phyloP scores from a whole-genome alignment of 192 early-diverging fungal species.

The Phycomyces blakesleeanus region DNA sequence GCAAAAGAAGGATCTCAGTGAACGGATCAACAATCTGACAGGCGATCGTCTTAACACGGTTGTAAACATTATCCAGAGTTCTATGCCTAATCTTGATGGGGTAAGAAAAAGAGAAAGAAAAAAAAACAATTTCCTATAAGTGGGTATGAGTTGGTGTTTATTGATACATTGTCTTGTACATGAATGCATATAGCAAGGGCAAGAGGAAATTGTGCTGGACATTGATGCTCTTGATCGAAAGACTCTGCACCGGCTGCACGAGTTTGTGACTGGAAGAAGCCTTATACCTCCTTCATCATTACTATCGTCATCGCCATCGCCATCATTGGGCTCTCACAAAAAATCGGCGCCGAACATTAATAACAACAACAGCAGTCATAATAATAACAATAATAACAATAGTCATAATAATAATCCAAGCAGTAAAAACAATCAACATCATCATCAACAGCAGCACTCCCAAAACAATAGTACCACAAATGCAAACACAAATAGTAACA shows the following conservation, averaged over 20 bases:
- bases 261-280: constrained; percentile 68
- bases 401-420: too few species aligned
- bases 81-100: constrained; percentile 57
- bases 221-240: constrained; percentile 84
- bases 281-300: constrained; percentile 13
- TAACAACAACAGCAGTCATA: too few species aligned
- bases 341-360: too few species aligned
- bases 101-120: constrained; percentile 31
- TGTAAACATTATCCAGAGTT: constrained; percentile 68
- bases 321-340: constrained; percentile 4
- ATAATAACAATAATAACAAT: too few species aligned
- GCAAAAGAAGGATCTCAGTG: constrained; percentile 84
- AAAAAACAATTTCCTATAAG: not conserved
- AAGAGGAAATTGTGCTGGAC: constrained; percentile 94
- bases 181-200: constrained; percentile 36
- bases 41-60: constrained; percentile 65
- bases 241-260: constrained; percentile 81
- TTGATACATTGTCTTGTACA: not conserved
- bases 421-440: too few species aligned
- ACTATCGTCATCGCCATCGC: too few species aligned
- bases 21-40: constrained; percentile 58
- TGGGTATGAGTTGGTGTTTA: not conserved
- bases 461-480: too few species aligned
- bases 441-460: too few species aligned
- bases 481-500: too few species aligned